These are phyloP conservation scores for Colletotrichum agaves DNA, from an alignment of 2,329 filamentous ascomycete species.

Conservation along the genomic window DNA sequence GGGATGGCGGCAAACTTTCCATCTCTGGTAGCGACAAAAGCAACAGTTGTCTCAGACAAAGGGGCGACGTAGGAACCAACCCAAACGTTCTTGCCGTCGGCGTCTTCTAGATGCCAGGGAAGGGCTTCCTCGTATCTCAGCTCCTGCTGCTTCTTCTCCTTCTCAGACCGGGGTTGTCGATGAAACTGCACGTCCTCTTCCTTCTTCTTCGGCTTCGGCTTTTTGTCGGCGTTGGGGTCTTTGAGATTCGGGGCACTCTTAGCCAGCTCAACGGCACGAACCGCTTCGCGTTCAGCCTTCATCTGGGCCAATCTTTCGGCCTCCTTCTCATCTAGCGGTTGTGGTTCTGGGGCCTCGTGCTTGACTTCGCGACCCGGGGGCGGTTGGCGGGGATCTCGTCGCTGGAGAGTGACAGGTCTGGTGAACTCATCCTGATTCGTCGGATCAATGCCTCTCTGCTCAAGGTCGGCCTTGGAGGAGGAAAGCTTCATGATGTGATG, in stretches of 20 bases:
- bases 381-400: conserved; percentile 82
- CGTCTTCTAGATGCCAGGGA: conserved; percentile 97
- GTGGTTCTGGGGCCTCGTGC: conserved; percentile 60
- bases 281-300: conserved; percentile 83
- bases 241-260: conserved; percentile 89
- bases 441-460: conserved; percentile 73
- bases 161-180: conserved; percentile 81
- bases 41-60: conserved; percentile 85
- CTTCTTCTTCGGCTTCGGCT: conserved; percentile 75
- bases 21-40: conserved; percentile 74
- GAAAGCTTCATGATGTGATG: conserved; percentile 87
- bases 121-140: conserved; percentile 93
- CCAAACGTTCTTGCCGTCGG: conserved; percentile 95
- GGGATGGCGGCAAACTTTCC: conserved; percentile 86
- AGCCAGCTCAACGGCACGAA: conserved; percentile 86
- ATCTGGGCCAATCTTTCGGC: conserved; percentile 73
- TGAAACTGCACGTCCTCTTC: conserved; percentile 89
- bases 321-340: conserved; percentile 65
- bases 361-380: conserved; percentile 73
- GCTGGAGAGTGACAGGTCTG: conserved; percentile 87
- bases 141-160: conserved; percentile 78
- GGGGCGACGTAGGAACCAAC: conserved; percentile 91
- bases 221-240: conserved; percentile 61
- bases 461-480: conserved; percentile 61
- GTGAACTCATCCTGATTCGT: conserved; percentile 81